Percentiles rank a stretch among this genome's conserved stretches.
Evolutionary conservation across 345 rosid genomes (phyloP).

Genomic region (Alliaria petiolata): DNA sequence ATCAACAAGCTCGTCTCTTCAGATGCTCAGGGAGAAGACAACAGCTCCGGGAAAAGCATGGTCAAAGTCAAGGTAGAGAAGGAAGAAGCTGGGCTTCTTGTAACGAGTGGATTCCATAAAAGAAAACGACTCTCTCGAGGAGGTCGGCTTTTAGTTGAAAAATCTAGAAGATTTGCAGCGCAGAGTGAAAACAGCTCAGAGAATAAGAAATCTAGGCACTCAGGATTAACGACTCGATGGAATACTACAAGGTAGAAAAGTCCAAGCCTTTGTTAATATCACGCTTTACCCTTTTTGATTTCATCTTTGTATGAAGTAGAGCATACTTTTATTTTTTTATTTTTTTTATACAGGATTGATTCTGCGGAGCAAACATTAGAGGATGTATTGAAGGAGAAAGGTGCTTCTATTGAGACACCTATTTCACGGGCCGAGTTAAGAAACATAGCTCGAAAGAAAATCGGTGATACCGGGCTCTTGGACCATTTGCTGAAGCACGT

Average conservation of each 20-base stretch:
- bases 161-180: conserved; percentile 14
- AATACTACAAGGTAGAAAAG: conserved; percentile 56
- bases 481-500: conserved; percentile 92
- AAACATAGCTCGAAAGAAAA: conserved; percentile 55
- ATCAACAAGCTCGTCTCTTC: conserved; percentile 27
- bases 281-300: background rate
- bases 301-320: background rate
- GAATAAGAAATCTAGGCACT: conserved; percentile 30
- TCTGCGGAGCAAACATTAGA: conserved; percentile 59
- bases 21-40: conserved; percentile 4
- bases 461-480: conserved; percentile 93
- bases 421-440: conserved; percentile 58
- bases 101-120: conserved; percentile 34
- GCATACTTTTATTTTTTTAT: background rate
- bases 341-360: conserved; percentile 49
- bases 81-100: conserved; percentile 27
- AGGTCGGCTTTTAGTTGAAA: conserved; percentile 26
- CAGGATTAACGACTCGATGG: conserved; percentile 47
- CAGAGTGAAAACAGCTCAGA: conserved; percentile 6
- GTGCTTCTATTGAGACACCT: conserved; percentile 66
- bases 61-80: conserved; percentile 34
- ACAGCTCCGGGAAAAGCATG: conserved; percentile 21
- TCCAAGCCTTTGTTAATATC: background rate
- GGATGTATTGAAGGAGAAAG: conserved; percentile 70
- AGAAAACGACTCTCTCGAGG: conserved; percentile 33